Base-by-base conservation (phyloP, 805 yeast species). In the Hanseniaspora thailandica region DNA sequence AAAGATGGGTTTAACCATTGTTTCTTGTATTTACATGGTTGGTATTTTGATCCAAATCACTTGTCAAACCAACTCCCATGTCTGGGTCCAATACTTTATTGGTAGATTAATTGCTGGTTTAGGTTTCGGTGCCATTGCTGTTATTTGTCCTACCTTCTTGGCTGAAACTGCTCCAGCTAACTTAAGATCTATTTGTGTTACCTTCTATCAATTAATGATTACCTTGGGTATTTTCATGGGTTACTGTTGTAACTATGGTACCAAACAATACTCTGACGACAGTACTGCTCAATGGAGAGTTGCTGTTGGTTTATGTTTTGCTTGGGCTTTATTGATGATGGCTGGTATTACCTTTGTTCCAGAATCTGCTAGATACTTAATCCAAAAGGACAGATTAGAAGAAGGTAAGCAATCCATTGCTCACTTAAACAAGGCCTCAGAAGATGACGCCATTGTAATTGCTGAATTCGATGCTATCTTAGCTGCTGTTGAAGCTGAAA, bases 91-190 rank as follows among this genome's bases (percentile, higher is more conserved):
- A 65, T 73, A 76, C 60, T 73, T 78, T 58, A 69, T 80, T 59
- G 86, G 86, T 45, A 73, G 87, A 69, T 73, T 76, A 75, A 70
- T 85, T 58, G 77, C 84, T 31, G 94, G 94, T 54, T 57, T 82
- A 10, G 84, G 84, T 54, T 84, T 84, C 56, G 94, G 94, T 58
- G 76, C 78, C 52, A 73, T 84, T 43, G 80, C 88, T 46, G 86
- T 86, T 47, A 72, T 82, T 55, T 83, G 81, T 36, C 88, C 90
- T 46, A 69, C 85, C 63, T 78, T 80, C 63, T 77, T 78, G 59
- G 71, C 80, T 43, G 84, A 78, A 64, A 70, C 77, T 55, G 67
- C 82, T 53, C 84, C 84, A 56, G 77, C 76, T 57, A 71, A 73
- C 51, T 68, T 79, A 50, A 76, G 84, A 74, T 84, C 84, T 64